Evolutionary conservation across 108 stramenopile genomes (phyloP), one percentile per base, ranked within the genome.

Genomic region (Fragilariopsis cylindrus): DNA sequence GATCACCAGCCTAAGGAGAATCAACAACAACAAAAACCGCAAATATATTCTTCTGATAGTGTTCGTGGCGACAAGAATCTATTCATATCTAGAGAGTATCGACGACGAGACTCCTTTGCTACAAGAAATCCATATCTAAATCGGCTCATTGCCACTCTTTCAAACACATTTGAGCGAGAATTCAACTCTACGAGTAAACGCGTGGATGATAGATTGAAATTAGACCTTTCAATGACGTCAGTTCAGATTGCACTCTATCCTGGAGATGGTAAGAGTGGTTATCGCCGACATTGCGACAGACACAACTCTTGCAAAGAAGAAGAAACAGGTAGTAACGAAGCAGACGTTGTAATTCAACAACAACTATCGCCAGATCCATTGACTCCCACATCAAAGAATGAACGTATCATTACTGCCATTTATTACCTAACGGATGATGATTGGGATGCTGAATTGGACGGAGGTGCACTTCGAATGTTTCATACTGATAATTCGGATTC

Each of bases 181-280:
- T 70, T 76, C 30, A 15, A 60, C 58, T 19, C 16, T 16, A 21
- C 57, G 39, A 12, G 6, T 40, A 74, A 58, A 4, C 30, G 8
- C 15, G 7, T 9, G 19, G 19, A 63, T 60, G 50, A 72, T 52
- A 49, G 52, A 56, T 60, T 84, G 43, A 49, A 73, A 43, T 56
- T 86, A 43, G 83, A 86, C 67, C 43, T 53, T 15, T 58, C 19
- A 11, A 57, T 74, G 58, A 90, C 89, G 42, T 88, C 87, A 2
- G 84, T 91, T 7, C 90, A 91, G 73, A 30, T 91, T 4, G 87
- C 90, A 6, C 70, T 60, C 39, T 91, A 87, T 79, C 80, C 82
- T 3, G 87, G 90, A 19, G 84, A 91, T 76, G 82, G 80, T 11
- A 53, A 53, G 4, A 73, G 82, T 60, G 87, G 86, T 21, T 91